Base-by-base conservation (phyloP, 495 filamentous ascomycete species). In the Parathielavia hyrcaniae region DNA sequence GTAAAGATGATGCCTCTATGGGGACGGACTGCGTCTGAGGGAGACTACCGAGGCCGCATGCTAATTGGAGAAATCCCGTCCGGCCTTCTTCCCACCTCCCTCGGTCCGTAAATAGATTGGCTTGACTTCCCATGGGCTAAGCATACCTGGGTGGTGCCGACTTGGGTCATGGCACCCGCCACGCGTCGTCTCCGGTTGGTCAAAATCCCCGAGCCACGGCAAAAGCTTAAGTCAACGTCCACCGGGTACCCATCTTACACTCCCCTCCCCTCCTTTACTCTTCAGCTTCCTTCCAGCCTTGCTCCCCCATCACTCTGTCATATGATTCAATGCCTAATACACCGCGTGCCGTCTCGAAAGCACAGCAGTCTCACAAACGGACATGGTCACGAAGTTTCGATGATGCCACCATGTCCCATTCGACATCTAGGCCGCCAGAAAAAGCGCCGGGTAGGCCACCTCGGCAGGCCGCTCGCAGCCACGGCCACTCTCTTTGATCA, bases 181-280 rank as follows among this genome's bases (percentile, higher is more conserved):
- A 23, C 41, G n/a, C n/a, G 36, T 41, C 53, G 53, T 41, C 53
- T 55, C 30, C 43, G 53, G 53, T 55, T 55, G 53, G 53, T 47
- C 53, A 55, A 19, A 55, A 47, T 2, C 53, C 47, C 53, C 53
- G 53, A 55, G 43, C 26, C 26, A 30, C 26, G 6, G 26, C 32
- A 45, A 35, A 53, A 55, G 30, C 53, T 35, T 55, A 55, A 55
- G 41, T 55, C 53, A 55, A 55, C 53, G 53, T 55, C 53, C 13
- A 2, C 26, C 43, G n/a, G n/a, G n/a, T n/a, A n/a, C n/a, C 53
- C 43, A n/a, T 38, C 41, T 30, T 22, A 19, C 40, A 52, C 36
- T 22, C 20, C 22, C n/a, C 23, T 35, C 16, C 47, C 16, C 19
- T 38, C 1, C 47, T 36, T 34, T 17, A 17, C 13, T 32, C 12